These are phyloP conservation scores for Pestalotiopsis sp. DNA, from an alignment of 2,329 filamentous ascomycete species.

Conservation along the genomic window DNA sequence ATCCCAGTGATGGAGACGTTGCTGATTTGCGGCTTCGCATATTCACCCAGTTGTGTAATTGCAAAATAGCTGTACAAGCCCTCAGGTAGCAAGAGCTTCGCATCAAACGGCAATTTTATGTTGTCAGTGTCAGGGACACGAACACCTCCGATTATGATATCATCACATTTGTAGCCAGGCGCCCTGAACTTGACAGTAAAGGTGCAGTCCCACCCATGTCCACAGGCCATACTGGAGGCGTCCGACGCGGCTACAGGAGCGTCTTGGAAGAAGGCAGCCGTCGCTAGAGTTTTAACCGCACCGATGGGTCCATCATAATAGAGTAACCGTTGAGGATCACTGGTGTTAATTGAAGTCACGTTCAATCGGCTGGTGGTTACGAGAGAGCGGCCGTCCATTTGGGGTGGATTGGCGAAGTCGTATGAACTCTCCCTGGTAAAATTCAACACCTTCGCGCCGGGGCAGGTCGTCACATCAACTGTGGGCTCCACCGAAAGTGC, in stretches of 20 bases:
- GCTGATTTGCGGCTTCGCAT: no score
- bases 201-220: neutral
- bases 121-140: neutral
- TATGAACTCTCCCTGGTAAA: neutral
- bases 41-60: no score
- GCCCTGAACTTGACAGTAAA: neutral
- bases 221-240: neutral
- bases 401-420: no score
- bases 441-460: neutral
- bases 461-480: neutral
- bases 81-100: neutral
- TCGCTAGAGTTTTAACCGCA: neutral
- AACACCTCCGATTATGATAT: neutral
- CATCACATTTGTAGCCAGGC: neutral
- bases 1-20: no score
- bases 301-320: neutral
- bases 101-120: neutral
- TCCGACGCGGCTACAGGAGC: fast-evolving
- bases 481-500: neutral
- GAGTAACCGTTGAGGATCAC: neutral
- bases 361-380: no score
- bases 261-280: neutral
- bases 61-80: neutral
- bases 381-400: no score
- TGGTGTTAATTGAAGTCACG: no score